Conservation (phyloP, 2,329 filamentous ascomycete species). For the Ophiostoma australiae region DNA sequence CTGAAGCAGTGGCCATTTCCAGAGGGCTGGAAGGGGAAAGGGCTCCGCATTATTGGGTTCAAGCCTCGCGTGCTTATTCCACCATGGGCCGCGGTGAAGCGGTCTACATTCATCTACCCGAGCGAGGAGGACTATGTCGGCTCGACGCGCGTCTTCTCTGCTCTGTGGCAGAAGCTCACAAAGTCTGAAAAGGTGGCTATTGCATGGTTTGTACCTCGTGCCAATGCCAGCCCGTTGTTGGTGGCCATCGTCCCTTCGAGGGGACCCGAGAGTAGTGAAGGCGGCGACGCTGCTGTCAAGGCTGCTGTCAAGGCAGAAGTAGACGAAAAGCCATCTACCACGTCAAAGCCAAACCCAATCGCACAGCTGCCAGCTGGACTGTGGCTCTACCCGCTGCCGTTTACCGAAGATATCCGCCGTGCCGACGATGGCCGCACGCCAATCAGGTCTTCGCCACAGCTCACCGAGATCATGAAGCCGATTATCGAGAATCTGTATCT, state of each 20-base stretch:
- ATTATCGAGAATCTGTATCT: constrained; percentile 83
- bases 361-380: constrained; percentile 69
- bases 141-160: constrained; percentile 87
- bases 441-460: constrained; percentile 58
- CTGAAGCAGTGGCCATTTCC: constrained; percentile 52
- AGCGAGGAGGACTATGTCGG: constrained; percentile 86
- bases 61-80: constrained; percentile 72
- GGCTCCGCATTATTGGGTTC: constrained; percentile 89
- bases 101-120: constrained; percentile 89
- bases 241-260: constrained; percentile 73
- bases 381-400: constrained; percentile 85
- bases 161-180: constrained; percentile 80
- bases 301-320: constrained; percentile 8
- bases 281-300: constrained; percentile 37
- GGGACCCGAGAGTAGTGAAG: not conserved
- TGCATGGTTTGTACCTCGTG: constrained; percentile 82
- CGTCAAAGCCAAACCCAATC: constrained; percentile 60
- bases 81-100: constrained; percentile 78
- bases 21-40: constrained; percentile 63
- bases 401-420: constrained; percentile 78
- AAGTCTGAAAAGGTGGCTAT: constrained; percentile 75
- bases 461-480: constrained; percentile 76
- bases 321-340: not conserved
- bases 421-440: constrained; percentile 57
- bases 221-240: constrained; percentile 72